Evolutionary conservation across 1,284 basidiomycete genomes (phyloP).

Genomic region (Heterobasidion occidentale): DNA sequence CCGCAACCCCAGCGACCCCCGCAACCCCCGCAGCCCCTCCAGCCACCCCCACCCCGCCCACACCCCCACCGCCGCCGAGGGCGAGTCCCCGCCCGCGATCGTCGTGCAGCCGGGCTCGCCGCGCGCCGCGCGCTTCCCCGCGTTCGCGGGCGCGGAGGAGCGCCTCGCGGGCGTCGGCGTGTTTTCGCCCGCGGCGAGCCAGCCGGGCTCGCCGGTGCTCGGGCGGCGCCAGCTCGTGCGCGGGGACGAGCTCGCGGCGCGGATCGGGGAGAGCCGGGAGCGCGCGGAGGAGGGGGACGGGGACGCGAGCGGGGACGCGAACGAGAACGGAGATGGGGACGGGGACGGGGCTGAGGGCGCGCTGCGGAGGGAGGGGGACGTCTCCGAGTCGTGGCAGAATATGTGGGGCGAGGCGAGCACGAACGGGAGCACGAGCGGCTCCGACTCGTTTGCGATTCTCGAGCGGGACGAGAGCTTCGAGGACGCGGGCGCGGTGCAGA

Average conservation of each 20-base stretch:
- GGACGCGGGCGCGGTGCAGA: slow-evolving; percentile 14
- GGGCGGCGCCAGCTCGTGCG: no score
- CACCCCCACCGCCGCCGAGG: neutral
- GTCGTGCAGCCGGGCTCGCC: slow-evolving; percentile 29
- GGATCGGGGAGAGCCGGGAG: no score
- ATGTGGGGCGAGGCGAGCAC: neutral
- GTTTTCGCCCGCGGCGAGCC: slow-evolving; percentile 61
- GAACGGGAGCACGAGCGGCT: neutral
- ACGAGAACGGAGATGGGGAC: no score
- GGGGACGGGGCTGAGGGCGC: slow-evolving; percentile 1
- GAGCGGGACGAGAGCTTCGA: slow-evolving; percentile 26
- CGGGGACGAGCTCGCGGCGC: no score
- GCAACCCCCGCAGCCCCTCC: neutral
- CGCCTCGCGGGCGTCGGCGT: slow-evolving; percentile 61
- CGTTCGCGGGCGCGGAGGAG: slow-evolving; percentile 24
- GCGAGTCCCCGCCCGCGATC: slow-evolving; percentile 29
- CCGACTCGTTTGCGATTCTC: slow-evolving; percentile 12
- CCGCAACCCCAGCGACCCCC: neutral
- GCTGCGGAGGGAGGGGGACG: no score
- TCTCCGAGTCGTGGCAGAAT: no score
- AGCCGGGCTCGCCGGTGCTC: slow-evolving; percentile 55
- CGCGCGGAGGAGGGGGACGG: no score
- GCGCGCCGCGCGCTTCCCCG: no score
- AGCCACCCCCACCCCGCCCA: slow-evolving; percentile 1
- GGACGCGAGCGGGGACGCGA: no score